Conservation (phyloP, 2,329 filamentous ascomycete species). For the Dactylellina haptotyla region DNA sequence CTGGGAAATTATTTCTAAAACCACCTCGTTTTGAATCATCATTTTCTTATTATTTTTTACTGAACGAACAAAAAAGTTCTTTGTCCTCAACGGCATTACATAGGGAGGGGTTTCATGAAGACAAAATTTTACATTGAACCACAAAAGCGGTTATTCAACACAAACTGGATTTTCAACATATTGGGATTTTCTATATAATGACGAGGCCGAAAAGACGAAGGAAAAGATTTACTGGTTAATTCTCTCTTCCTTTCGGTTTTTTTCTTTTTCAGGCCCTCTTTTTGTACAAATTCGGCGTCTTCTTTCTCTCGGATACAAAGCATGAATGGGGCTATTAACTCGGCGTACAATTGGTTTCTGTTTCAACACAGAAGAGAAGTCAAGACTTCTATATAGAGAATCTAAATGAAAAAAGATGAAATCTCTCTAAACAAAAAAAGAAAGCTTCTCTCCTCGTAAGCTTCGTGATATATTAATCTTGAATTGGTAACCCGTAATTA, state of each 20-base stretch:
- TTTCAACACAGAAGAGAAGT: constrained; percentile 53
- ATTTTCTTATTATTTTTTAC: constrained; percentile 52
- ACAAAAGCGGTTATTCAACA: constrained; percentile 50
- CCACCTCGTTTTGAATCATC: not conserved
- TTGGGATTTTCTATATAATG: constrained; percentile 53
- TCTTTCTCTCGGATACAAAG: constrained; percentile 8
- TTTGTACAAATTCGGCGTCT: constrained; percentile 50
- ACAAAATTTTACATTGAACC: not conserved
- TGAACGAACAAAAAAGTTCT: constrained; percentile 41
- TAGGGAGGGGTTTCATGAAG: constrained; percentile 49
- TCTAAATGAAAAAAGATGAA: constrained; percentile 44
- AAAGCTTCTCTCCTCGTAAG: no score
- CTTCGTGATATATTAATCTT: no score
- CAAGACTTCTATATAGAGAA: constrained; percentile 53
- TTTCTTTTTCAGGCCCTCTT: constrained; percentile 10
- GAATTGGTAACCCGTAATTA: not conserved
- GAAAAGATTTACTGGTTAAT: constrained; percentile 3
- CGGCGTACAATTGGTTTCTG: constrained; percentile 45
- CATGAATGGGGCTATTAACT: constrained; percentile 18
- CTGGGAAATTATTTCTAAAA: constrained; percentile 34
- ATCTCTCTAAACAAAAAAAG: constrained; percentile 47
- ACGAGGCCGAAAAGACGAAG: not conserved
- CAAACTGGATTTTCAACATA: constrained; percentile 51
- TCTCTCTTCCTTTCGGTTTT: not conserved
- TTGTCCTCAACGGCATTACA: constrained; percentile 54